Evolutionary conservation across 108 stramenopile species (phyloP), one percentile per base, ranked within the genome.

Genomic region (Skeletonema costatum): DNA sequence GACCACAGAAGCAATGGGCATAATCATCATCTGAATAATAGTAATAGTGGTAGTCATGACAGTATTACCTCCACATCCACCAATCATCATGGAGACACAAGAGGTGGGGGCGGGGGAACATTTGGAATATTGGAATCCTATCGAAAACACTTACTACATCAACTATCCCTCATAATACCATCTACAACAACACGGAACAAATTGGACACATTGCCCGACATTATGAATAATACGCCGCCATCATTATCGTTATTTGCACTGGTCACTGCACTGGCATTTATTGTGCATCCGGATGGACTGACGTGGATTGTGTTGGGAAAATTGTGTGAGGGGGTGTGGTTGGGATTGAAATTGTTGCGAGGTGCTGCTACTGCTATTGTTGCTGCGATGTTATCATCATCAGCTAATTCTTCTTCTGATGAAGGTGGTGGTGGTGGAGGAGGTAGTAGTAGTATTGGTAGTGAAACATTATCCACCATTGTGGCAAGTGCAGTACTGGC

Each of bases 231-330:
- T 56, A 56, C 89, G 4, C 86, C 87, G 14, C 88, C 88, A 19
- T 83, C 80, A 9, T 80, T 92, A 11, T 78, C 81, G 13, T 72
- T 70, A 10, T 77, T 92, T 30, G 86, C 87, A n/a, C 10, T 85
- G 6, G 53, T 89, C 1, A 89, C 90, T 4, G 39, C 84, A n/a
- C 64, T 89, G 21, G 87, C 87, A 9, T 71, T 92, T 14, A 80
- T 89, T 29, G 82, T 88, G 13, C 90, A 92, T 78, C 90, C 90
- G 0, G 90, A 92, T 75, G 90, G 90, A 19, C 44, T 83, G 30
- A 92, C 90, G 19, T 92, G 90, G 90, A 71, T 89, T 19, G 51
- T 89, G 65, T 32, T 89, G 63, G 85, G 88, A 32, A 92, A 87
- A 73, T 32, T 86, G 17, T 56, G 53, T 56, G 53, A 56, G 53